phyloP scores from a whole-genome alignment of 2,329 filamentous ascomycete species.

The Xylaria sp. region DNA sequence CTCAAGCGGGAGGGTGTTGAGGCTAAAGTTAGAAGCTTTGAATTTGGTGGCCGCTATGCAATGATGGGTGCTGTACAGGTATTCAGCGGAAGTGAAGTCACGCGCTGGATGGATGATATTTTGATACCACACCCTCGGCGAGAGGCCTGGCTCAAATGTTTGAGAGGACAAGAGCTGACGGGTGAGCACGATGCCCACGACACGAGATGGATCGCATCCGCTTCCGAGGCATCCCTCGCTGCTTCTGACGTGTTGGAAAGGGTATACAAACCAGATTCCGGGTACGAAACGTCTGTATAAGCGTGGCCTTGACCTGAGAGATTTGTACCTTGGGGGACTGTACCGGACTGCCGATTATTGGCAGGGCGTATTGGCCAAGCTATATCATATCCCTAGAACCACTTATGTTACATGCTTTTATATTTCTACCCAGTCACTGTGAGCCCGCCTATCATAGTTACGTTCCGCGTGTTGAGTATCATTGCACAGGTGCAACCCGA shows the following conservation, averaged over 20 bases:
- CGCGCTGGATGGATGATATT: constrained; percentile 44
- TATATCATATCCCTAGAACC: no score
- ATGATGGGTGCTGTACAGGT: constrained; percentile 44
- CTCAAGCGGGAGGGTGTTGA: constrained; percentile 33
- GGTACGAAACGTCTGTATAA: no score
- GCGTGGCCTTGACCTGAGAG: no score
- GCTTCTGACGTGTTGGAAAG: background rate
- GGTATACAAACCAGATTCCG: no score
- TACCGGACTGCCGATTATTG: no score
- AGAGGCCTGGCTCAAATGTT: constrained; percentile 15
- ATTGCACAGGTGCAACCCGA: no score
- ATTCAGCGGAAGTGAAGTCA: constrained; percentile 32
- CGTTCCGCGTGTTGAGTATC: no score
- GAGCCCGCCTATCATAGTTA: no score
- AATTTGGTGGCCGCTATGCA: constrained; percentile 38
- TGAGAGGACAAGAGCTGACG: background rate
- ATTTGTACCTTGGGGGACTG: no score
- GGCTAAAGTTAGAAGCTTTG: constrained; percentile 35
- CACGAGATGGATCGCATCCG: background rate
- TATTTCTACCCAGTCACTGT: no score
- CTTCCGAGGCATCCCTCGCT: constrained; percentile 2
- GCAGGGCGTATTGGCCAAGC: no score
- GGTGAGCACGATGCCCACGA: background rate
- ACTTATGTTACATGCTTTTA: no score
- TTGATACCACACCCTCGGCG: constrained; percentile 40